Evolutionary conservation across 441 rosid genomes (phyloP), one percentile per base, ranked within the genome.

Genomic region (Pelargonium cotyledonis): DNA sequence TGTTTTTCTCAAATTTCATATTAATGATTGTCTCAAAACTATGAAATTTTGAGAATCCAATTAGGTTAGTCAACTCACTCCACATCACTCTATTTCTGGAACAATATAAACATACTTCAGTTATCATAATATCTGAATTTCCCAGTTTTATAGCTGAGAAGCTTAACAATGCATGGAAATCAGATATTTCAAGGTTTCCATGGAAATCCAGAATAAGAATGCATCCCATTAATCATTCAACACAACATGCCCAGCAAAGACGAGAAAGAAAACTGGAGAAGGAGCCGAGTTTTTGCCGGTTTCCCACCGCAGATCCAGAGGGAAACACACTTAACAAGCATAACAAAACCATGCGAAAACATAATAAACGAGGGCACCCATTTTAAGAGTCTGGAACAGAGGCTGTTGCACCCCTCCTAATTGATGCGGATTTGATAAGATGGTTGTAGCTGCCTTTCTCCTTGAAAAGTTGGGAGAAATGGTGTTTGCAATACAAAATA

Each of bases 401-500:
- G 12, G 89, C 86, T 35, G 40, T 35, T 3, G 91, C 81, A 0
- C 85, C 78, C 0, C 91, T 96, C 81, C 85, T 91, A 66, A 89
- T 80, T 6, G 97, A 82, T 63, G 97, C 96, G 2, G 89, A 90
- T 75, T 92, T 92, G 77, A 92, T 82, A 1, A 92, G 86, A 76
- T 92, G 97, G 71, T 86, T 92, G 82, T 89, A 92, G 83, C 92
- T 92, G 53, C 98, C 98, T 71, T 90, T 92, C 86, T 95, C 98
- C 85, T 88, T 90, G 82, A 94, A 94, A 74, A 94, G 95, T 83
- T 94, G 99, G 53, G 96, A 77, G 73, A 94, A 94, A 80, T 95
- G 99, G 68, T 88, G 97, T 65, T 95, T 95, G 83, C 99, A 95
- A 68, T 95, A 95, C 73, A 95, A 72, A 58, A 89, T 80, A 26